phyloP scores from a whole-genome alignment of 2,329 filamentous ascomycete species.

The Hymenoscyphus albidus region DNA sequence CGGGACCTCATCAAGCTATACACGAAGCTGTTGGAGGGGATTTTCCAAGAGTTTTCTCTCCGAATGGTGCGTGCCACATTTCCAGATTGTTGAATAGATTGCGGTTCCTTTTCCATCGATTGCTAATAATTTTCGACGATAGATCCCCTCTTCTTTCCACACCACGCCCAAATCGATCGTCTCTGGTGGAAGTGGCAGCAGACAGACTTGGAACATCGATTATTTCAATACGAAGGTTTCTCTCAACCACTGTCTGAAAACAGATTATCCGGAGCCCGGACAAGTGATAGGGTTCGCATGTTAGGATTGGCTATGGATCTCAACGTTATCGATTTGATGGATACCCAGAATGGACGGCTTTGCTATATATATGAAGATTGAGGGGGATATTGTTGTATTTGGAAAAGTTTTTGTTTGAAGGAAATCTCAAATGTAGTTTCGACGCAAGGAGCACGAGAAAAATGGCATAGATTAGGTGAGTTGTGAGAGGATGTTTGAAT shows the following conservation, averaged over 20 bases:
- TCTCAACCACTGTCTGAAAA: conserved; percentile 12
- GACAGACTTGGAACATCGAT: conserved; percentile 10
- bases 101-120: neutral
- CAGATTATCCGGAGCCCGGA: conserved; percentile 11
- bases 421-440: neutral
- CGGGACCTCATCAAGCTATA: conserved; percentile 7
- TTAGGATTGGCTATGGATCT: conserved; percentile 22
- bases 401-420: neutral
- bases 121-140: conserved; percentile 20
- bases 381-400: neutral
- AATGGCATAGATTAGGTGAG: no score
- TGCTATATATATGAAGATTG: conserved; percentile 30
- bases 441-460: no score
- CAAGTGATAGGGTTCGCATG: conserved; percentile 23
- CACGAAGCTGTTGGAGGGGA: conserved; percentile 11
- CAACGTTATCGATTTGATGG: conserved; percentile 26
- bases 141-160: conserved; percentile 38
- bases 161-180: conserved; percentile 30
- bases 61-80: conserved; percentile 8
- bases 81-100: no score
- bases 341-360: conserved; percentile 23
- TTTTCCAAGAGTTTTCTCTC: conserved; percentile 1
- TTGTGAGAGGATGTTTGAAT: no score
- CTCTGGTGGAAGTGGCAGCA: conserved; percentile 36
- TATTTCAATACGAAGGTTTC: conserved; percentile 20